Base-by-base conservation (phyloP, 106 monocot genomes). In the Alisma plantagoaquatica region DNA sequence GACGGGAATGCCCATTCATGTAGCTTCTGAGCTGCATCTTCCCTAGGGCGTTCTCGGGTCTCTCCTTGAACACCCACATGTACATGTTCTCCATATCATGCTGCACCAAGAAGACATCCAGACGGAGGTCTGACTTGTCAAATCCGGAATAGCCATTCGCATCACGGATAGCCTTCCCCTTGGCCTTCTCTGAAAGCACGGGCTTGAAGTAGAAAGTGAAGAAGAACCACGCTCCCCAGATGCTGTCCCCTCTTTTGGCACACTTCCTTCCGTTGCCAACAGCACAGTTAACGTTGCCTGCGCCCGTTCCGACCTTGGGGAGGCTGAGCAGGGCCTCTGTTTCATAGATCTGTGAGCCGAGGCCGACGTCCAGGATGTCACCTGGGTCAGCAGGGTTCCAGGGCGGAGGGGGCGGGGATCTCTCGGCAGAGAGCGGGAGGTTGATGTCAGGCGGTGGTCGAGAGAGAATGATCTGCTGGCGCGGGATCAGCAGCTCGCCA, bases 11-110 rank as follows among this genome's bases (percentile, higher is more conserved):
- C 19, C 72, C 72, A 10, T 73, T 73, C 72, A 73, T 73, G 35
- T 59, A 73, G 52, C 72, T 73, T 20, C 72, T 14, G 17, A 73
- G 59, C 53, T 73, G 72, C 72, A 73, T 73, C 72, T 73, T 73
- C 14, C 72, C 72, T 19, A 72, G 33, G 0, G 71, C 71, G 30
- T 71, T 71, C 48, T 71, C 71, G 1, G 71, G 71, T 28, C 71
- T 26, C 41, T 71, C 72, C 59, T 65, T 72, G 45, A 72, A 72
- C 0, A 72, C 72, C 72, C 72, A 73, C 72, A 73, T 73, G 45
- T 73, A 73, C 65, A 73, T 59, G 59, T 73, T 73, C 65, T 73
- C 72, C 72, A 73, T 65, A 51, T 73, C 72, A 24, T 73, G 72
- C 65, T 73, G 72, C 14, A 73, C 72, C 20, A 73, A 44, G 23